Evolutionary conservation across 2,329 filamentous ascomycete species (phyloP).

Genomic region (Trichoderma sp.): DNA sequence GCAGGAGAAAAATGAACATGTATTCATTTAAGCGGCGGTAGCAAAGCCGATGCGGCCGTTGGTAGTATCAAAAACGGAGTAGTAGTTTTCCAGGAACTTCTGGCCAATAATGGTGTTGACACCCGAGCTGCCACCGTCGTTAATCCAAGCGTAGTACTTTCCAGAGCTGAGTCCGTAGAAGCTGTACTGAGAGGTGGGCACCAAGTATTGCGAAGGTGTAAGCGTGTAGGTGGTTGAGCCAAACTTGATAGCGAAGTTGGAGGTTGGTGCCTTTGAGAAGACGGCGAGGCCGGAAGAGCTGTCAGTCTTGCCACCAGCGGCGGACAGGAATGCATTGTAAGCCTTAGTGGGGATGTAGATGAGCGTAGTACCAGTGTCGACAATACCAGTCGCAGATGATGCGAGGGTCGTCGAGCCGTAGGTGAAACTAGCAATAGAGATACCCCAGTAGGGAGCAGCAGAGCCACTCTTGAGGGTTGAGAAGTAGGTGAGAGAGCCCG

Average conservation of each 20-base stretch:
- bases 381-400: slow-evolving; percentile 24
- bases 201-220: neutral
- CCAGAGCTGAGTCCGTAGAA: neutral
- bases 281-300: slow-evolving; percentile 26
- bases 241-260: neutral
- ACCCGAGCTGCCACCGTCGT: neutral
- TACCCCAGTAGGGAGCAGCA: slow-evolving; percentile 25
- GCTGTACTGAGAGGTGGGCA: neutral
- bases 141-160: neutral
- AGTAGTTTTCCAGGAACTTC: neutral
- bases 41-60: neutral
- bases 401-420: slow-evolving; percentile 25
- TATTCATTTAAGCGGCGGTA: neutral
- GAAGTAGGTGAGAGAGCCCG: slow-evolving; percentile 23
- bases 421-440: slow-evolving; percentile 25
- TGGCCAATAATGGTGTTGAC: neutral
- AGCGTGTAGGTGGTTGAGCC: neutral
- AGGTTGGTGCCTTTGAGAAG: neutral
- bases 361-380: slow-evolving; percentile 30
- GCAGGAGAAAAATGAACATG: neutral
- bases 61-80: neutral
- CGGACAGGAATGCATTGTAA: slow-evolving; percentile 30
- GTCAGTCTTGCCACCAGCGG: slow-evolving; percentile 28
- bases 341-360: slow-evolving; percentile 28
- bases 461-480: slow-evolving; percentile 14